Evolutionary conservation across 2,329 filamentous ascomycete genomes (phyloP), one percentile per base, ranked within the genome.

Genomic region (Aspergillus ustus): DNA sequence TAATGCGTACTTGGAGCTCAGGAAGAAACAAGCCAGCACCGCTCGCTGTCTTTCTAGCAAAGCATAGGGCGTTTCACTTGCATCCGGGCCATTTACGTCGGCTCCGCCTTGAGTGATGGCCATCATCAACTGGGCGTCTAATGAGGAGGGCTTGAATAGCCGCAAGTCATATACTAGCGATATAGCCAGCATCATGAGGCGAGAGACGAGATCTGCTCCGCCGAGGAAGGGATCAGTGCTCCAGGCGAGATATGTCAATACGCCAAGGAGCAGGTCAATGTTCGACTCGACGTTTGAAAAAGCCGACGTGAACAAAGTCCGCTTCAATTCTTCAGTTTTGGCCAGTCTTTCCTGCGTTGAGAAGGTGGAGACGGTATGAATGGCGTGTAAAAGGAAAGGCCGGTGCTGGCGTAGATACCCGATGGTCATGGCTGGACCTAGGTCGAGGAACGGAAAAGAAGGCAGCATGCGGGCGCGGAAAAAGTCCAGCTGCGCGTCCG

Each of bases 211-310:
- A 57, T 70, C 67, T 58, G 70, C 66, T 43, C 68, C 61, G 11
- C 69, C 70, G n/a, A 76, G 72, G 53, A 77, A 74, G 9, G 68
- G 57, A 31, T 78, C 74, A 20, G 69, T 74, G 59, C 76, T 75
- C 77, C 77, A 78, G 52, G 75, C 67, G 34, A 78, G 56, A 59
- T 75, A 80, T 1, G 72, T 76, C n/a, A 80, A 63, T 19, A 77
- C 19, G 7, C 72, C 73, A 13, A 77, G 70, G 5, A 80, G 69
- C 50, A 79, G 57, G 60, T 80, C 77, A 3, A 78, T 73, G 55
- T 60, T 73, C 44, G 71, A 73, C 55, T 74, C 62, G 19, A 69
- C 67, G 29, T 73, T 57, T 9, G 74, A 37, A 13, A 77, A 54
- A 4, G 70, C 66, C 11, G 72, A 72, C 50, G 68, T 68, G 22